phyloP scores from a whole-genome alignment of 164 flowering plant genomes.

The Vitis rupestris region DNA sequence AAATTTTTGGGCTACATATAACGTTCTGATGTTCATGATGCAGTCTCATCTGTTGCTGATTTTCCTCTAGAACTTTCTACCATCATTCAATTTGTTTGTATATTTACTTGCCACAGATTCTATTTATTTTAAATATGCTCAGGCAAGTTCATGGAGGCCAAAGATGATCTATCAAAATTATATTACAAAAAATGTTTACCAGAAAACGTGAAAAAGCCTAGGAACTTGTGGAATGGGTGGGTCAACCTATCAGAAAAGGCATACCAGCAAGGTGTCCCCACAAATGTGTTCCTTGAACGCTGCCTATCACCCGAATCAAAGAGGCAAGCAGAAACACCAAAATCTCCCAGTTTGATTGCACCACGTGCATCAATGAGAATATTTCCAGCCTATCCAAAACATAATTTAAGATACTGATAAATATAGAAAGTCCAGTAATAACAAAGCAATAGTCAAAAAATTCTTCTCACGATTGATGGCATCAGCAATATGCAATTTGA shows the following conservation, averaged over 20 bases:
- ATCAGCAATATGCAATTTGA: too few species aligned
- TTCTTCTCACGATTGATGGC: too few species aligned
- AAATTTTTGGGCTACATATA: neutral
- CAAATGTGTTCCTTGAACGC: constrained; percentile 86
- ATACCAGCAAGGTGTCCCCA: constrained; percentile 99
- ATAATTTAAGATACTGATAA: constrained; percentile 2
- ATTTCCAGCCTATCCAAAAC: constrained; percentile 72
- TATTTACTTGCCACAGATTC: neutral
- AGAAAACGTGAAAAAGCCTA: neutral
- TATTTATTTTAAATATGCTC: neutral
- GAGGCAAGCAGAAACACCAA: constrained; percentile 95
- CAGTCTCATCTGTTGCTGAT: neutral
- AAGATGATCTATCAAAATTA: constrained; percentile 1
- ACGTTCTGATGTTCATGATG: neutral
- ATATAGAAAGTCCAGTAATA: neutral
- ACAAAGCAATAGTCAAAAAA: too few species aligned
- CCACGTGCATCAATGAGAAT: constrained; percentile 72
- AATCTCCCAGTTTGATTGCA: constrained; percentile 82
- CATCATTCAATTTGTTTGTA: neutral
- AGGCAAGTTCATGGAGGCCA: neutral
- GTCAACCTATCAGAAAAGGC: constrained; percentile 1
- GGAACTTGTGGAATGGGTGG: neutral
- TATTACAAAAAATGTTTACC: neutral
- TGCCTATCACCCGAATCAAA: constrained; percentile 94
- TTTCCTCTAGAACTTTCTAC: neutral